Conservation (phyloP, 129 eudicot species). For the Lactuca sativa region DNA sequence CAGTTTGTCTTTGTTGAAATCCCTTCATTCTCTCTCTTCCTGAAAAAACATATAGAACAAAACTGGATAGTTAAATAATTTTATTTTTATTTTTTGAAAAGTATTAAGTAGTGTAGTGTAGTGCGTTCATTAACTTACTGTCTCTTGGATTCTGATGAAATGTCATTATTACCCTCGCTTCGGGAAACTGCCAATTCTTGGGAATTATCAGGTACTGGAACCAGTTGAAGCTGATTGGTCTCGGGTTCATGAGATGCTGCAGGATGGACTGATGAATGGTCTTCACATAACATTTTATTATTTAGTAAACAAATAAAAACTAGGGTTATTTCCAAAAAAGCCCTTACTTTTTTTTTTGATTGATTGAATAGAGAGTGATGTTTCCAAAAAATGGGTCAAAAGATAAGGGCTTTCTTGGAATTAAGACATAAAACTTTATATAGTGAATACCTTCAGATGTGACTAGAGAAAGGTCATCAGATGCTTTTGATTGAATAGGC, state of each 20-base stretch:
- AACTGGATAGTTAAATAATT: neutral
- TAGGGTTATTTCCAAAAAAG: neutral
- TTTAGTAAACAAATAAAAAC: constrained; percentile 18
- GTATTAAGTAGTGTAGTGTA: neutral
- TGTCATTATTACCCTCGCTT: constrained; percentile 40
- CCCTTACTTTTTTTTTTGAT: neutral
- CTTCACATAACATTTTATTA: constrained; percentile 40
- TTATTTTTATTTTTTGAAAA: too few relatives aligned
- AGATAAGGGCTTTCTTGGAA: neutral
- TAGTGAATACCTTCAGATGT: constrained; percentile 46
- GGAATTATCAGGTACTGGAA: constrained; percentile 27
- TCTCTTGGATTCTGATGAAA: constrained; percentile 51
- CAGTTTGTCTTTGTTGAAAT: constrained; percentile 43
- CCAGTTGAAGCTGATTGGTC: constrained; percentile 23
- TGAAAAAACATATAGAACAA: constrained; percentile 34
- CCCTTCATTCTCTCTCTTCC: constrained; percentile 61
- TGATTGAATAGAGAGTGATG: too few relatives aligned
- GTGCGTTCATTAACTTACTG: constrained; percentile 49
- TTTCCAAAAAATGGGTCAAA: too few relatives aligned
- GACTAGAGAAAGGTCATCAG: constrained; percentile 41
- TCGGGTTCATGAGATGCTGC: constrained; percentile 39
- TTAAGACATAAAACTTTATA: too few relatives aligned
- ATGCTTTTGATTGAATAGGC: constrained; percentile 44
- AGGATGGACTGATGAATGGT: constrained; percentile 37
- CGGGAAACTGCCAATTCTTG: constrained; percentile 33